Evolutionary conservation across 2,329 filamentous ascomycete genomes (phyloP).

Genomic region (Basipetospora chlamydospora): DNA sequence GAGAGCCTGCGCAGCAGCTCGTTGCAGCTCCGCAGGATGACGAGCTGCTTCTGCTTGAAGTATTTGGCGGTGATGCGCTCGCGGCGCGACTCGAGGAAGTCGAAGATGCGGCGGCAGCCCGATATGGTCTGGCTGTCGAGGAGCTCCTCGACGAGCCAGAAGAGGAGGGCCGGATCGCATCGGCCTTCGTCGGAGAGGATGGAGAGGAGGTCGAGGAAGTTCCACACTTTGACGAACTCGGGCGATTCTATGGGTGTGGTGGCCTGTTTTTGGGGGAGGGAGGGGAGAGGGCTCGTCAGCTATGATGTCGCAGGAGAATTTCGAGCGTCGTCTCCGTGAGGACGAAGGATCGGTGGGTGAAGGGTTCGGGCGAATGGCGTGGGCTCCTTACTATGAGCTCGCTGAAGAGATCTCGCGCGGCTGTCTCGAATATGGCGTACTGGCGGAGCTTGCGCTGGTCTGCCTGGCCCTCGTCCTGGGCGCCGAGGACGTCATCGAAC

Average conservation of each 20-base stretch:
- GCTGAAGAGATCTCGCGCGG: conserved; percentile 69
- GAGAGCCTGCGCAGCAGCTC: conserved; percentile 86
- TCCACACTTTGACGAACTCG: conserved; percentile 76
- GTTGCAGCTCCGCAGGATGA: conserved; percentile 89
- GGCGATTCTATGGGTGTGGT: conserved; percentile 62
- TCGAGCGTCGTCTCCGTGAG: no score
- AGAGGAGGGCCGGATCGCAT: conserved; percentile 66
- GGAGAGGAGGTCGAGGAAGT: conserved; percentile 81
- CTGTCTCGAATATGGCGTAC: conserved; percentile 66
- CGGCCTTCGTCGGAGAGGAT: conserved; percentile 71
- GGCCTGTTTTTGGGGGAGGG: no score
- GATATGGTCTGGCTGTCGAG: conserved; percentile 91
- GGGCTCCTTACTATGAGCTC: conserved; percentile 60
- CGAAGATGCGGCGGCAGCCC: conserved; percentile 81
- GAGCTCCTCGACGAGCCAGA: conserved; percentile 87
- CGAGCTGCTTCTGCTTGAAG: conserved; percentile 70
- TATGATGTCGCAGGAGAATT: no score
- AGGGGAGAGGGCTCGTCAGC: conserved; percentile 12
- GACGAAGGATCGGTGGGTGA: no score
- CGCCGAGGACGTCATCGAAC: conserved; percentile 18
- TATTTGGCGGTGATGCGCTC: conserved; percentile 73
- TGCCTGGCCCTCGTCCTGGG: conserved; percentile 15
- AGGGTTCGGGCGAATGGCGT: no score
- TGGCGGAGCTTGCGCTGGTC: conserved; percentile 30
- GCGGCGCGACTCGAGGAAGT: conserved; percentile 84